Percentiles rank a stretch among this genome's conserved stretches.
Evolutionary conservation across 805 yeast species (phyloP).

Genomic region (Lipomyces orientalis): DNA sequence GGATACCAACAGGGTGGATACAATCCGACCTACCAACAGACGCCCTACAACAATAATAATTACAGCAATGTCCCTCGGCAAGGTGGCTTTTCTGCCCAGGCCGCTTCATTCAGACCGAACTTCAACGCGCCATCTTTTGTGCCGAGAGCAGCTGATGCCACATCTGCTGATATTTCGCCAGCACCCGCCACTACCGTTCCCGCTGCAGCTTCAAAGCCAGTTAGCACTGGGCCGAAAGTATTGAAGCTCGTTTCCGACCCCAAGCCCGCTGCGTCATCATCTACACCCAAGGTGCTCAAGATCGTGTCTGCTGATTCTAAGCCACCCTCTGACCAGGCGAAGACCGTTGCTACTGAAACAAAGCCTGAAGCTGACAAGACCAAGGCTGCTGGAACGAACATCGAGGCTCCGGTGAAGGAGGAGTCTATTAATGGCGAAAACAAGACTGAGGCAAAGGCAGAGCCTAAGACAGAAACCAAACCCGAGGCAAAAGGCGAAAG

Average conservation of each 20-base stretch:
- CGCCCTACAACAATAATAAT: conserved; percentile 34
- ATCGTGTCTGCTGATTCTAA: conserved; percentile 26
- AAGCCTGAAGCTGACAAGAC: conserved; percentile 30
- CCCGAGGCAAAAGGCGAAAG: conserved; percentile 35
- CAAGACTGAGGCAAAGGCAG: conserved; percentile 17
- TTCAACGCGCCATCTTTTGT: conserved; percentile 24
- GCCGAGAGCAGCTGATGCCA: conserved; percentile 15
- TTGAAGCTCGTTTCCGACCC: conserved; percentile 38
- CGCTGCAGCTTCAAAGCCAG: neutral
- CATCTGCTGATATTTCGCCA: conserved; percentile 13
- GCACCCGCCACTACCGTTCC: conserved; percentile 14
- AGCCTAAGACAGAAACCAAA: conserved; percentile 33
- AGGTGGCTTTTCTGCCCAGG: conserved; percentile 20
- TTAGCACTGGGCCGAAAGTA: conserved; percentile 38
- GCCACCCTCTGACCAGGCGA: conserved; percentile 10
- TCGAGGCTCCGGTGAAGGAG: neutral
- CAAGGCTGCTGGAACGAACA: conserved; percentile 59
- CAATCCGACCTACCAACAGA: conserved; percentile 28
- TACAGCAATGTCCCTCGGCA: conserved; percentile 30
- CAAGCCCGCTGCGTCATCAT: conserved; percentile 22
- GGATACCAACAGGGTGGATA: conserved; percentile 26
- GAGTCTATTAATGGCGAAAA: neutral
- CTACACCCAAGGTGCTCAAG: conserved; percentile 16
- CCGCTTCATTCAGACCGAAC: conserved; percentile 33
- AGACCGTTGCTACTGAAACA: conserved; percentile 21